Base-by-base conservation (phyloP, 495 filamentous ascomycete genomes). In the Tetracladium setigerum region DNA sequence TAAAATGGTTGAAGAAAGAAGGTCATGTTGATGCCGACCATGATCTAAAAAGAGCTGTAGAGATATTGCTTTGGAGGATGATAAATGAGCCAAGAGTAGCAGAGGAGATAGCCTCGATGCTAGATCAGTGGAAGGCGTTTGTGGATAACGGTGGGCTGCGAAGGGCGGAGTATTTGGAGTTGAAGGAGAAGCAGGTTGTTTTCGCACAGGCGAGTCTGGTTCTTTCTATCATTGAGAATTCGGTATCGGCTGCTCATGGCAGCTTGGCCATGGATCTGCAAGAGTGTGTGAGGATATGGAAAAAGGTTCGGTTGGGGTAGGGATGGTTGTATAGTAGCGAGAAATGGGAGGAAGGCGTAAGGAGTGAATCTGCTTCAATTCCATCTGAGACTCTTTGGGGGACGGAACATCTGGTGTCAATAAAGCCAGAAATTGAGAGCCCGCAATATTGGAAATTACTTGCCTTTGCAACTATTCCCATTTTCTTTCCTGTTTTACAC, bases 271-370 rank as follows among this genome's bases (percentile, higher is more conserved):
- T 73, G 62, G 78, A 84, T 52, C 57, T 83, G 59, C 74, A 80
- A 57, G 79, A 83, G 49, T 82, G 77, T 49, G 47, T 82, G 51
- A 49, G 68, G 41, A 65, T 78, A 53, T 82, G 79, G 79, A 74
- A 69, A 52, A 73, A 61, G 39, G 76, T 81, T 2, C 53, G 77
- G 42, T 53, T 83, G 8, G 79, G 77, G 3, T 82, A 27, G 22
- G 3, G 22, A 3, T 27, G 22, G 22, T 3, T 27, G 3, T 27
- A 27, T 7, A 27, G 22, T 3, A 3, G 22, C 7, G 22, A 27
- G 22, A 7, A 27, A 27, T 3, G 22, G 3, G 22, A 27, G 22
- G 22, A 27, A 27, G 22, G 22, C 22, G 22, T 27, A 7, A 3
- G 22, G 22, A 27, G 22, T 7, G 22, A 27, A 27, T 7, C 22